phyloP scores from a whole-genome alignment of 257 asterid species.

The Gardenia jasminoides region DNA sequence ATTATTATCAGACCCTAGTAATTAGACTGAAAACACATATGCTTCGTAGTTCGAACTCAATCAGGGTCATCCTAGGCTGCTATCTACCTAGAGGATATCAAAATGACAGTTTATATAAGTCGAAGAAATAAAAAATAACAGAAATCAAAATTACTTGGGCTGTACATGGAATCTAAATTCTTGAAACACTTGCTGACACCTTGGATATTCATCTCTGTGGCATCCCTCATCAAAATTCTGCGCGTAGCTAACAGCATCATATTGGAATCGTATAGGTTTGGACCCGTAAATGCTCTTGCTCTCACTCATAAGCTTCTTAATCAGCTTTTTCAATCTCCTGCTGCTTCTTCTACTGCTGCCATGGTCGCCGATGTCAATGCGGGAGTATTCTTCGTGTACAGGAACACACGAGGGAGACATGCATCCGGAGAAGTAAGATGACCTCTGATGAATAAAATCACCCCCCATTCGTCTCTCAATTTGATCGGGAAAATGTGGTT shows the following conservation, averaged over 20 bases:
- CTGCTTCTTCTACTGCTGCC: conserved; percentile 23
- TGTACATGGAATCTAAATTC: conserved; percentile 30
- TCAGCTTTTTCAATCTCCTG: conserved; percentile 43
- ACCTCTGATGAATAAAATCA: conserved; percentile 36
- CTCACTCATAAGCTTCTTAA: conserved; percentile 56
- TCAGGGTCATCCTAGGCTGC: background rate
- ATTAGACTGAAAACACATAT: background rate
- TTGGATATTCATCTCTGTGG: conserved; percentile 39
- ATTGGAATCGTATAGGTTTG: conserved; percentile 49
- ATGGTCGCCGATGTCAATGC: conserved; percentile 29
- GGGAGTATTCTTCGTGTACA: conserved; percentile 67
- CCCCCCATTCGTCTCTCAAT: conserved; percentile 33
- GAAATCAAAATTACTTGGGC: conserved; percentile 1
- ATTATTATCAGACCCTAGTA: background rate
- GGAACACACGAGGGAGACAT: conserved; percentile 78
- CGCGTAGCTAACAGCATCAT: conserved; percentile 78
- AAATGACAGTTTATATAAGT: too few relatives aligned
- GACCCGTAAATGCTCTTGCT: conserved; percentile 51
- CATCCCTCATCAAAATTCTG: conserved; percentile 81
- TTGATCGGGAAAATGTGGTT: background rate
- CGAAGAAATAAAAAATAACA: background rate
- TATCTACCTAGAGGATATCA: background rate
- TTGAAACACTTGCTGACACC: conserved; percentile 23
- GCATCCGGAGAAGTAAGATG: conserved; percentile 60
- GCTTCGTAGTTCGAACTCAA: background rate